Conservation (phyloP, 2,329 filamentous ascomycete genomes). For the Colletotrichum ledebouriae region DNA sequence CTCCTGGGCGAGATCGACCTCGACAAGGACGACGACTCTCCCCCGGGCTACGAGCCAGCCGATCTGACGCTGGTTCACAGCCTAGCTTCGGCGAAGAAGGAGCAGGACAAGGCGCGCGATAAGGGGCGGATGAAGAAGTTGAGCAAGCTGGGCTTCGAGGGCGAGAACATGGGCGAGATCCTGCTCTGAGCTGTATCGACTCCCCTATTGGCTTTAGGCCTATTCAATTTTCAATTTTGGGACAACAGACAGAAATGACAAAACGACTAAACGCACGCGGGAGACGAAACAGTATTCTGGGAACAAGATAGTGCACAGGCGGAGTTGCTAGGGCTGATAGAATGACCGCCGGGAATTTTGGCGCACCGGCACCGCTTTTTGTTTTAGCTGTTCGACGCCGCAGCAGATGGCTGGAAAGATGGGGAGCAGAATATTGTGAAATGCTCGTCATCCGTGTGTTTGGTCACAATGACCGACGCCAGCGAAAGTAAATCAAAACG, state of each 20-base stretch:
- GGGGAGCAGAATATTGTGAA: constrained; percentile 74
- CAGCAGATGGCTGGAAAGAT: constrained; percentile 45
- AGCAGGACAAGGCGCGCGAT: constrained; percentile 77
- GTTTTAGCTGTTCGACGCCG: constrained; percentile 22
- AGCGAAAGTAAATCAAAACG: constrained; percentile 33
- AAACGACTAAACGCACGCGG: constrained; percentile 36
- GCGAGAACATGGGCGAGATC: constrained; percentile 83
- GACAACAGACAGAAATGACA: constrained; percentile 40
- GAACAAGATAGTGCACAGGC: constrained; percentile 11
- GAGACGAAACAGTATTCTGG: constrained; percentile 40
- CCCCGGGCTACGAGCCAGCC: constrained; percentile 74
- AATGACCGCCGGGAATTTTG: constrained; percentile 11
- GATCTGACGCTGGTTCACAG: constrained; percentile 78
- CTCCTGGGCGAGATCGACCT: constrained; percentile 96
- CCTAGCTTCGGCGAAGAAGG: constrained; percentile 79
- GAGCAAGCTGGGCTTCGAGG: constrained; percentile 86
- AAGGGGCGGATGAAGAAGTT: constrained; percentile 80
- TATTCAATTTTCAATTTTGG: constrained; percentile 16
- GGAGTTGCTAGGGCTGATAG: constrained; percentile 24
- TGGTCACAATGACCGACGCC: constrained; percentile 32
- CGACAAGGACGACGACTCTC: constrained; percentile 92
- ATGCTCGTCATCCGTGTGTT: constrained; percentile 56
- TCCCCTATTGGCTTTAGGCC: neutral
- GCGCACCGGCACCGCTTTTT: constrained; percentile 13
- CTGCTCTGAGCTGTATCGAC: constrained; percentile 65